Base-by-base conservation (phyloP, 768 basidiomycete genomes). In the Leccinum uliginosum region DNA sequence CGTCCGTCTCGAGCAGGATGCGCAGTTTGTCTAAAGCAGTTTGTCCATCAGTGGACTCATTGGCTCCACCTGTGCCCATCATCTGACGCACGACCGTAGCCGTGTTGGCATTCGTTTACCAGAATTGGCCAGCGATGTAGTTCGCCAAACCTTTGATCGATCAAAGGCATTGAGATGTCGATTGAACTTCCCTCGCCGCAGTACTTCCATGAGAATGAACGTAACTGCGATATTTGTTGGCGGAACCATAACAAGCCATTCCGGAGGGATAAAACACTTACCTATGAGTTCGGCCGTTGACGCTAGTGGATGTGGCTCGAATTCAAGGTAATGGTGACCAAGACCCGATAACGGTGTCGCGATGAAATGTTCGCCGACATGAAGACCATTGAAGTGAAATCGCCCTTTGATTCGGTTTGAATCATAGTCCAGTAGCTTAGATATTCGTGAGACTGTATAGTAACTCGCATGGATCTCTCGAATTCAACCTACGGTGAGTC, bases 1-100 rank as follows among this genome's bases (percentile, higher is more conserved):
- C 91, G 61, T 94, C 92, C 0, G 92, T 92, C 71, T 94, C 92
- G 3, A 93, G 77, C 1, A 93, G 69, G 48, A 86, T 82, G 40
- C 82, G 77, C 2, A 78, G 68, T 4, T 70, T 68, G 11, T 63
- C 58, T 3, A 24, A 12, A 23, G 23, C 14, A 46, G 44, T 1
- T 19, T 4, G 6, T n/a, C 21, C 44, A 46, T 46, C 44, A 4
- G 44, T 21, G 6, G 26, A 26, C 26, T 26, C 14, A 24, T 12
- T 6, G 12, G 62, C 54, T 23, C 64, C 50, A 12, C 67, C 43
- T 5, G 73, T 64, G 2, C 8, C 14, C 10, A 71, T 64, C 76
- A 89, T 78, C 38, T 80, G 75, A 3, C 79, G 80, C 19, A 93
- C 75, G 51, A 90, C 80, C 1, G 75, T 72, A 11, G 87, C 74